Percentiles rank a stretch among this genome's conserved stretches.
Conservation (phyloP, 768 basidiomycete species). For the Serendipita sp. region DNA sequence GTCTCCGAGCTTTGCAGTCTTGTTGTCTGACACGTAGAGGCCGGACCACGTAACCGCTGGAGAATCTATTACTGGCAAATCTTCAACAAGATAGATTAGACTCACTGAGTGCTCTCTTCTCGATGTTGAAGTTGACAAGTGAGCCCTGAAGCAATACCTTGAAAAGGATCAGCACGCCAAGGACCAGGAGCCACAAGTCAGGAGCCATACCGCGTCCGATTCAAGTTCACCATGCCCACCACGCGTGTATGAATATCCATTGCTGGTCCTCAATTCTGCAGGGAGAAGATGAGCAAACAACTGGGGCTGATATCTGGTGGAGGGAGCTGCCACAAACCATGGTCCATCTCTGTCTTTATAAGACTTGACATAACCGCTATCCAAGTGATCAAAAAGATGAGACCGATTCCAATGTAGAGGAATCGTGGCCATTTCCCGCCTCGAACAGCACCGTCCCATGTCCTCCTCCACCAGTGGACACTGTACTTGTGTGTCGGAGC, state of each 20-base stretch:
- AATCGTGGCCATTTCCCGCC: neutral
- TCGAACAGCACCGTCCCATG: neutral
- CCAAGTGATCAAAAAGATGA: neutral
- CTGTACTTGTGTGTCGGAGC: neutral
- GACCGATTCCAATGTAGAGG: neutral
- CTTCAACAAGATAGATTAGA: too few relatives aligned
- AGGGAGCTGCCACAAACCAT: neutral
- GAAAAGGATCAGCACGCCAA: neutral
- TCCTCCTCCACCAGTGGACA: neutral
- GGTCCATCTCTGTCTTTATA: neutral
- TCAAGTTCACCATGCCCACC: neutral
- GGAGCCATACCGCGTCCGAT: too few relatives aligned
- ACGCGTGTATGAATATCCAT: neutral
- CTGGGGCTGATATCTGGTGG: too few relatives aligned
- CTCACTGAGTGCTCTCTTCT: neutral
- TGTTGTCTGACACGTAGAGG: neutral
- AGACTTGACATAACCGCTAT: neutral
- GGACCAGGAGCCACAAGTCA: too few relatives aligned
- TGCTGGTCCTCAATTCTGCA: too few relatives aligned
- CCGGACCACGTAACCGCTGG: neutral
- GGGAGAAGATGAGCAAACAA: too few relatives aligned
- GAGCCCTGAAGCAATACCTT: neutral
- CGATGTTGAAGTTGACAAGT: neutral
- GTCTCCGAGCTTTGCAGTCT: neutral
- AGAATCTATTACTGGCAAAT: neutral